phyloP scores from a whole-genome alignment of 768 basidiomycete genomes.

The Russula brevipes region DNA sequence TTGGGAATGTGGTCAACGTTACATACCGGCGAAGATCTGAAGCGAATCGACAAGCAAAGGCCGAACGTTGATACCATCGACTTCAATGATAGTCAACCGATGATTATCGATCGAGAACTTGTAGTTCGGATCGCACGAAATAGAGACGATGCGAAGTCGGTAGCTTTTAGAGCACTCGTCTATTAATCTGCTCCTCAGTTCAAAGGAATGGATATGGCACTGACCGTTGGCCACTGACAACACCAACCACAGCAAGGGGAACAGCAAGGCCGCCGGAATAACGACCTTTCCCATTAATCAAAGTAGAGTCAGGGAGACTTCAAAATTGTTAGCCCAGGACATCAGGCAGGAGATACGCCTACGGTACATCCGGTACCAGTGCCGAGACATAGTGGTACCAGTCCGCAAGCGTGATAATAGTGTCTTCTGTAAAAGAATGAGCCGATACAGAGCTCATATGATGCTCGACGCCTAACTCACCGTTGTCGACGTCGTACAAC shows the following conservation, averaged over 20 bases:
- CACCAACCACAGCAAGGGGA: constrained; percentile 42
- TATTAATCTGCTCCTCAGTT: not conserved
- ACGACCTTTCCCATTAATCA: constrained; percentile 53
- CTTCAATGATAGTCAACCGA: constrained; percentile 31
- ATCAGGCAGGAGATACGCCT: not conserved
- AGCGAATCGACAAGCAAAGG: constrained; percentile 28
- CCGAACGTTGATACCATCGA: constrained; percentile 26
- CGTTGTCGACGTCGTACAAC: constrained; percentile 31
- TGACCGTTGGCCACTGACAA: constrained; percentile 31
- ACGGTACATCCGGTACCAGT: not conserved
- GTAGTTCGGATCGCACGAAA: constrained; percentile 41
- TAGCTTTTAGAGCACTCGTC: constrained; percentile 35
- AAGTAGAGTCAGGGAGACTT: constrained; percentile 34
- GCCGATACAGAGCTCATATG: not conserved
- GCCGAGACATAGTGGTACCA: constrained; percentile 26
- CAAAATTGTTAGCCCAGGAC: not conserved
- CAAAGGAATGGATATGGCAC: not conserved
- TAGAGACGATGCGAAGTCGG: constrained; percentile 49
- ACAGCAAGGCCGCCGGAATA: constrained; percentile 37
- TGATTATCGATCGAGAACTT: constrained; percentile 30
- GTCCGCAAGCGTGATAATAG: constrained; percentile 28
- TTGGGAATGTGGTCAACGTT: not conserved
- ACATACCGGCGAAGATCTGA: constrained; percentile 27
- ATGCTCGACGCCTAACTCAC: constrained; percentile 11
- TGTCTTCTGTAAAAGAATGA: constrained; percentile 15